Percentiles rank a stretch among this genome's conserved stretches.
phyloP scores from a whole-genome alignment of 495 filamentous ascomycete genomes.

The Staphylotrichum longicolle region DNA sequence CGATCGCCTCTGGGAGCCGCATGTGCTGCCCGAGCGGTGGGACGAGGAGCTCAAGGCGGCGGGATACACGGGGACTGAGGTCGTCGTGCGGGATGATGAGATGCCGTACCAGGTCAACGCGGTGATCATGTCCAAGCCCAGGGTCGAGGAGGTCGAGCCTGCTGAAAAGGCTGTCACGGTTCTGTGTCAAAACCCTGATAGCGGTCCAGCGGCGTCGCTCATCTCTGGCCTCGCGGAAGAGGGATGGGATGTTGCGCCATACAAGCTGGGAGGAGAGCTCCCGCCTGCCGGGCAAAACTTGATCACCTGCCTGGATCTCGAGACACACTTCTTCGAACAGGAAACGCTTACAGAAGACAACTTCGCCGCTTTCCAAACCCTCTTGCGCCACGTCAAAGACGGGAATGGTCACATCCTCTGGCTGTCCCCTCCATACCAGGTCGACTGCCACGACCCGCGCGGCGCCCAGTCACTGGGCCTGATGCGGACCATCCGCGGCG shows the following conservation, averaged over 20 bases:
- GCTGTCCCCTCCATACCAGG: constrained; percentile 32
- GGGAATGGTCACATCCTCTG: constrained; percentile 32
- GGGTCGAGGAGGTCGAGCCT: neutral
- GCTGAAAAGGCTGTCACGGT: constrained; percentile 11
- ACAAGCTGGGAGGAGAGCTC: neutral
- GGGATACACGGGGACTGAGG: constrained; percentile 50
- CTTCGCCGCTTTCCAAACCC: constrained; percentile 29
- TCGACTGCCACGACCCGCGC: constrained; percentile 32
- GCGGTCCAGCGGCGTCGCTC: neutral
- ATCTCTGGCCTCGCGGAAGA: neutral
- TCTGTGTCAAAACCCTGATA: neutral
- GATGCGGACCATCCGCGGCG: constrained; percentile 25
- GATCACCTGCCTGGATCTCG: constrained; percentile 37
- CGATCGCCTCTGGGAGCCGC: constrained; percentile 36
- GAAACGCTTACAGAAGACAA: constrained; percentile 21
- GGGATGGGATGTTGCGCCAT: neutral
- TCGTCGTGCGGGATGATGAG: constrained; percentile 24
- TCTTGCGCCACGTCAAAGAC: constrained; percentile 10
- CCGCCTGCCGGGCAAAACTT: constrained; percentile 28
- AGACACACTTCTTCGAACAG: constrained; percentile 33
- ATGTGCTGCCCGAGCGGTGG: constrained; percentile 36
- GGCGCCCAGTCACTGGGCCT: constrained; percentile 29
- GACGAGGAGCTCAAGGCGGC: constrained; percentile 35
- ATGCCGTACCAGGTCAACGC: constrained; percentile 14
- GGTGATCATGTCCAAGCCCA: constrained; percentile 18